Evolutionary conservation across 2,329 filamentous ascomycete genomes (phyloP).

Genomic region (Cytospora mali): DNA sequence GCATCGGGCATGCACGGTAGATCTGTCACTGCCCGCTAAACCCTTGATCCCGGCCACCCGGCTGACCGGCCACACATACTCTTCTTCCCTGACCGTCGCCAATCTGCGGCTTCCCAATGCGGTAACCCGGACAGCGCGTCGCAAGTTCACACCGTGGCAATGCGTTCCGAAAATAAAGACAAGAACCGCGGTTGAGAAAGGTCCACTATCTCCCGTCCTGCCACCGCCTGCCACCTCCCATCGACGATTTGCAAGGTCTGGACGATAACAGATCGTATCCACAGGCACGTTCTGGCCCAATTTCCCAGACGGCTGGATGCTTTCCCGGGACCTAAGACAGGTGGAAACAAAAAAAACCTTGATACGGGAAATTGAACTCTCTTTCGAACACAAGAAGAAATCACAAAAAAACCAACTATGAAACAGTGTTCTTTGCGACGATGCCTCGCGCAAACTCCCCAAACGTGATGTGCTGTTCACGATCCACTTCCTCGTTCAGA

Average conservation of each 20-base stretch:
- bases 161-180: slow-evolving; percentile 17
- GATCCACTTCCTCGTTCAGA: slow-evolving; percentile 76
- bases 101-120: slow-evolving; percentile 21
- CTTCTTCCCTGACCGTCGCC: too few relatives aligned
- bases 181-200: background rate
- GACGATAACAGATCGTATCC: background rate
- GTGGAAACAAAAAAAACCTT: background rate
- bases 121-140: slow-evolving; percentile 23
- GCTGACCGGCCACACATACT: background rate
- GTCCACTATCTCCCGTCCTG: background rate
- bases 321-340: background rate
- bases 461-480: slow-evolving; percentile 68
- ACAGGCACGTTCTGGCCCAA: background rate
- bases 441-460: slow-evolving; percentile 71
- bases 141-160: slow-evolving; percentile 1
- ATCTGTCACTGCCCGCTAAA: background rate
- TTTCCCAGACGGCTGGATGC: too few relatives aligned
- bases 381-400: too few relatives aligned
- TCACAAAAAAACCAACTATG: too few relatives aligned
- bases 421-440: slow-evolving; percentile 62
- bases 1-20: slow-evolving; percentile 18
- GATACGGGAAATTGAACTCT: background rate
- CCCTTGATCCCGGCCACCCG: background rate
- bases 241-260: background rate
- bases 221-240: background rate